Evolutionary conservation across 495 filamentous ascomycete genomes (phyloP).

Genomic region (Bacidia rubella): DNA sequence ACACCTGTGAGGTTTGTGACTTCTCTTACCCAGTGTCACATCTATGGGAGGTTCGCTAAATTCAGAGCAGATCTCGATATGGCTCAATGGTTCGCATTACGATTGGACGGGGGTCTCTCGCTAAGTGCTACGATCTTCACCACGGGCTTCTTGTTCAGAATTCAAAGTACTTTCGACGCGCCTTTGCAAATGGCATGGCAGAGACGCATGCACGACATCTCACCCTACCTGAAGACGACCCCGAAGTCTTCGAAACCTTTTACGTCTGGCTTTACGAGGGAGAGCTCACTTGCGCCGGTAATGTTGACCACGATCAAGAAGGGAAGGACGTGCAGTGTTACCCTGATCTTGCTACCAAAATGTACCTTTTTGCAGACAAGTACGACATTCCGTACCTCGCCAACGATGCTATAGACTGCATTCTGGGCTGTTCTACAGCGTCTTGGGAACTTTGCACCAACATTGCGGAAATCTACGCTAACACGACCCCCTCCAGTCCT

Average conservation of each 20-base stretch:
- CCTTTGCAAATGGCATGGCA: conserved; percentile 5
- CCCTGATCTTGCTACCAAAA: neutral
- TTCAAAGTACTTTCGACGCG: conserved; percentile 9
- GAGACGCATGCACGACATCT: neutral
- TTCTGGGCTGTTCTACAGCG: neutral
- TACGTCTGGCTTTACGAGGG: conserved; percentile 3
- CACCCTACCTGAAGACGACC: conserved; percentile 25
- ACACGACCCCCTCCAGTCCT: neutral
- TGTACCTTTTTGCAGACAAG: neutral
- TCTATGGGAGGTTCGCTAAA: too few relatives aligned
- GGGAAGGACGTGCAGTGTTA: neutral
- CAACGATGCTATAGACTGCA: neutral
- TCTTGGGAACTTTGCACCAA: neutral
- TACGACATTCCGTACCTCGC: neutral
- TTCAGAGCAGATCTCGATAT: too few relatives aligned
- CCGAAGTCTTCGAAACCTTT: conserved; percentile 17
- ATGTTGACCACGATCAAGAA: neutral
- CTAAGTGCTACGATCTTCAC: conserved; percentile 10
- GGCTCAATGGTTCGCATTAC: too few relatives aligned
- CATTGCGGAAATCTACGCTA: neutral
- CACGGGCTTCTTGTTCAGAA: conserved; percentile 5
- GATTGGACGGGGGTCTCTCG: too few relatives aligned
- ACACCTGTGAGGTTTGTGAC: too few relatives aligned
- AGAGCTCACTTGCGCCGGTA: neutral
- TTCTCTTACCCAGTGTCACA: too few relatives aligned